phyloP scores from a whole-genome alignment of 495 filamentous ascomycete species.

The Xylaria intraflava region DNA sequence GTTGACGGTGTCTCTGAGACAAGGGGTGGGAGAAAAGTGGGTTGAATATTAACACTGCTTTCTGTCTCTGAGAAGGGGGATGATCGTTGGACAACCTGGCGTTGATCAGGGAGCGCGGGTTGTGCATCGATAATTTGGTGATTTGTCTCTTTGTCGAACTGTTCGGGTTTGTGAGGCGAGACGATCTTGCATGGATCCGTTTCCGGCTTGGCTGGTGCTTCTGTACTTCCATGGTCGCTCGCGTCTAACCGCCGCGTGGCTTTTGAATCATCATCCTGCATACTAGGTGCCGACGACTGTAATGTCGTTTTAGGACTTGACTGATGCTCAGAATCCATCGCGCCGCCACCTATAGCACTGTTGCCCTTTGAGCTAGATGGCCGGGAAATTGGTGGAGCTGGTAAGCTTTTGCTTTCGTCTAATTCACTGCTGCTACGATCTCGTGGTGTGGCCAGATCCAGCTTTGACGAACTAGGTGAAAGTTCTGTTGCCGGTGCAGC shows the following conservation, averaged over 20 bases:
- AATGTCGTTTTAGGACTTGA: background rate
- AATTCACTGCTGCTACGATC: background rate
- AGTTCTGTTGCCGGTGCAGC: background rate
- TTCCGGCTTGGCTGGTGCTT: background rate
- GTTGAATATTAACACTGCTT: background rate
- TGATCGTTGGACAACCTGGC: background rate
- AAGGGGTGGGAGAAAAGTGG: background rate
- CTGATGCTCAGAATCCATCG: background rate
- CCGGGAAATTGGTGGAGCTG: background rate
- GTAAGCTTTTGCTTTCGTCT: background rate
- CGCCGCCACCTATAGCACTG: background rate
- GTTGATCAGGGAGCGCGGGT: constrained; percentile 11
- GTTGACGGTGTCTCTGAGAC: constrained; percentile 5
- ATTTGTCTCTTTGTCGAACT: background rate
- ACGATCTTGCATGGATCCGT: background rate
- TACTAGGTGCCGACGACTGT: background rate
- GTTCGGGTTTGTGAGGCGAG: background rate
- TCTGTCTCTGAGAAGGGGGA: background rate
- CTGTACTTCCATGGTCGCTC: background rate
- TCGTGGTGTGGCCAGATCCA: background rate
- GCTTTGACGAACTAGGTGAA: background rate
- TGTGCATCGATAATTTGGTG: constrained; percentile 8
- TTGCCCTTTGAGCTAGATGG: background rate
- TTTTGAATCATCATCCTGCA: background rate
- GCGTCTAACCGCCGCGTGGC: background rate